Evolutionary conservation across 768 basidiomycete genomes (phyloP).

Genomic region (Tulasnella calospora): DNA sequence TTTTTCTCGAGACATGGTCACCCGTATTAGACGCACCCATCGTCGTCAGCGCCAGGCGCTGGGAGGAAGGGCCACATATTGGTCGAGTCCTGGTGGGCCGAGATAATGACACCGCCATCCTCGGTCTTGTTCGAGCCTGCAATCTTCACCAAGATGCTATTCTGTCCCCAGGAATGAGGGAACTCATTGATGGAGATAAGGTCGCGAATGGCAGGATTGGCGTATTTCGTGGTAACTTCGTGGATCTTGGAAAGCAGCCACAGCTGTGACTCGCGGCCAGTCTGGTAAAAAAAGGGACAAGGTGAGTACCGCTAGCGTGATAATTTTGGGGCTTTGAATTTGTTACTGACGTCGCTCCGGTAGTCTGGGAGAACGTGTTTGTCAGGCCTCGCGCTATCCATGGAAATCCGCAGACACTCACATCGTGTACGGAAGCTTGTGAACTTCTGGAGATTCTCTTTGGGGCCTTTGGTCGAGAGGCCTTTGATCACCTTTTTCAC

Average conservation of each 20-base stretch:
- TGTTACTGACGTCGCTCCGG: constrained; percentile 61
- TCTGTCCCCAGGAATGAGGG: constrained; percentile 78
- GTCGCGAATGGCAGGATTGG: constrained; percentile 51
- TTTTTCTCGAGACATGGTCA: not conserved
- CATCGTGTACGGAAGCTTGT: constrained; percentile 69
- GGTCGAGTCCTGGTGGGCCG: constrained; percentile 79
- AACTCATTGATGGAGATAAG: constrained; percentile 68
- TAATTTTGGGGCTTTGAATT: not conserved
- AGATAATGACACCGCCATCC: constrained; percentile 59
- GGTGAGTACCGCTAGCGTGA: constrained; percentile 29
- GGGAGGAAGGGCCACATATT: constrained; percentile 34
- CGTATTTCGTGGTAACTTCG: constrained; percentile 63
- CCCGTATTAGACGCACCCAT: constrained; percentile 27
- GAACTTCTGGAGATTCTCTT: constrained; percentile 59
- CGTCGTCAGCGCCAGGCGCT: constrained; percentile 35
- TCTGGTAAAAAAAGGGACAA: constrained; percentile 42
- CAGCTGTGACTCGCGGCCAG: constrained; percentile 66
- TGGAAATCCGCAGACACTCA: constrained; percentile 38
- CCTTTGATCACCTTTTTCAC: constrained; percentile 59
- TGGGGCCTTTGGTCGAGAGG: constrained; percentile 61
- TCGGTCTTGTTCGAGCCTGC: constrained; percentile 56
- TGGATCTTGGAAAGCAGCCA: constrained; percentile 68
- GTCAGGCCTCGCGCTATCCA: not conserved
- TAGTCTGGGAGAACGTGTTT: constrained; percentile 46
- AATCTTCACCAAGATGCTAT: constrained; percentile 69